Percentiles rank a stretch among this genome's conserved stretches.
Evolutionary conservation across 192 early-diverging fungal genomes (phyloP).

Genomic region (Coemansia sp.): DNA sequence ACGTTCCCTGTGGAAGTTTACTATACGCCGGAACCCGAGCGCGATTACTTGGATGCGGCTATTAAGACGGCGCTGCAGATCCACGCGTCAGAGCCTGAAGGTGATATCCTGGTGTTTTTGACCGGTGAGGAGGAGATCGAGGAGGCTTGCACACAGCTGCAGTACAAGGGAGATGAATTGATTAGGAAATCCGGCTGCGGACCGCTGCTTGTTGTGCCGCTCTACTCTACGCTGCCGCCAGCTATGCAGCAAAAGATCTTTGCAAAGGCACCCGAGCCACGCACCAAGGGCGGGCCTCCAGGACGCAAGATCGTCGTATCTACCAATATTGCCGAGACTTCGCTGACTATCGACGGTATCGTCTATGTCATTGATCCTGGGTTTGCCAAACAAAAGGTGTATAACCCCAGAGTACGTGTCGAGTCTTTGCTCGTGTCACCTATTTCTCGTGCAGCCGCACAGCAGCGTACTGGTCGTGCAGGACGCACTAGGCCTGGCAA

Average conservation of each 20-base stretch:
- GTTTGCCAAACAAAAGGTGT: constrained; percentile 99
- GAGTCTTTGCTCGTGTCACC: constrained; percentile 94
- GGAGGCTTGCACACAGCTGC: constrained; percentile 85
- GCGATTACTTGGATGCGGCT: constrained; percentile 95
- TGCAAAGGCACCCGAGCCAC: constrained; percentile 79
- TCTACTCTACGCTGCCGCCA: constrained; percentile 93
- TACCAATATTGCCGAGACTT: constrained; percentile 98
- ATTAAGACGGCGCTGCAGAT: constrained; percentile 94
- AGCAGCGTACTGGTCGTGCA: constrained; percentile 97
- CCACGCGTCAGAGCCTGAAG: constrained; percentile 88
- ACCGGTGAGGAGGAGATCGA: constrained; percentile 99
- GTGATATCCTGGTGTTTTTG: constrained; percentile 95
- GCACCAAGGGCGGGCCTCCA: constrained; percentile 69
- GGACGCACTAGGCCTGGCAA: constrained; percentile 98
- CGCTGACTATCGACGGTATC: constrained; percentile 97
- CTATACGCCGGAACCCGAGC: constrained; percentile 96
- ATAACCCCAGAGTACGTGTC: constrained; percentile 95
- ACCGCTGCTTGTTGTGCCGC: constrained; percentile 79
- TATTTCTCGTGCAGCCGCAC: constrained; percentile 91
- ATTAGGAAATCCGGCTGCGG: constrained; percentile 60
- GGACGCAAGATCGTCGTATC: constrained; percentile 97
- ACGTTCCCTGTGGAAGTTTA: constrained; percentile 98
- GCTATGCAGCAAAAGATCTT: constrained; percentile 92
- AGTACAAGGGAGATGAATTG: constrained; percentile 69
- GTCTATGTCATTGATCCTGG: constrained; percentile 99